phyloP scores from a whole-genome alignment of 2,329 filamentous ascomycete species.

The Fusarium anguioides region DNA sequence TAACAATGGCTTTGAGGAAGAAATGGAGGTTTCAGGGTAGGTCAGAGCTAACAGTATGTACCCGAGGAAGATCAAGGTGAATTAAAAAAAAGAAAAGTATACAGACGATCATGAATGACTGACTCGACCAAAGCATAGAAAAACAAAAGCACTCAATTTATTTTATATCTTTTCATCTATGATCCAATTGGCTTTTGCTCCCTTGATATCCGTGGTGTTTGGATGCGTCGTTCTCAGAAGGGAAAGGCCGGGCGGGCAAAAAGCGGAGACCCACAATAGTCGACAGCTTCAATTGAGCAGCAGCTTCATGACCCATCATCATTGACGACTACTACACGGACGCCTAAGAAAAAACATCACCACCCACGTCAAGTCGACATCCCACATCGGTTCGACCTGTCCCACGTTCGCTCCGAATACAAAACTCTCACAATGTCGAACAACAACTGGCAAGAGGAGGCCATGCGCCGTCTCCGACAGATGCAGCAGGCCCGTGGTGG shows the following conservation, averaged over 20 bases:
- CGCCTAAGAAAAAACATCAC: conserved; percentile 26
- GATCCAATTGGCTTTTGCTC: neutral
- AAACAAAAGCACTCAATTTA: no score
- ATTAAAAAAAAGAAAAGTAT: no score
- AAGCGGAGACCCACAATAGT: conserved; percentile 42
- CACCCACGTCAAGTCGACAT: conserved; percentile 25
- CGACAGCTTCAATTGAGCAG: conserved; percentile 43
- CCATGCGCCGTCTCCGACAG: conserved; percentile 62
- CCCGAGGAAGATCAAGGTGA: no score
- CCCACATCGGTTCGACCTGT: conserved; percentile 25
- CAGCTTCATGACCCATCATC: conserved; percentile 42
- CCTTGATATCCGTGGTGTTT: neutral
- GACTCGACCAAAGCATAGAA: no score
- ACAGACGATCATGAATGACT: no score
- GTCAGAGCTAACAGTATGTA: no score
- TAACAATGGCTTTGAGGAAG: neutral
- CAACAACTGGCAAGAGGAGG: conserved; percentile 61
- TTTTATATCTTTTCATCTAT: neutral
- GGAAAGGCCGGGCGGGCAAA: conserved; percentile 41
- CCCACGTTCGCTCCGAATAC: conserved; percentile 7
- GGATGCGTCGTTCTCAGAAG: conserved; percentile 15
- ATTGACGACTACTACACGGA: conserved; percentile 34
- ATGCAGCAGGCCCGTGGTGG: conserved; percentile 58
- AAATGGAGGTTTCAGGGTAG: no score
- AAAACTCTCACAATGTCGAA: conserved; percentile 47